phyloP scores from a whole-genome alignment of 306 rosid species.

The Herpetospermum pedunculosum region DNA sequence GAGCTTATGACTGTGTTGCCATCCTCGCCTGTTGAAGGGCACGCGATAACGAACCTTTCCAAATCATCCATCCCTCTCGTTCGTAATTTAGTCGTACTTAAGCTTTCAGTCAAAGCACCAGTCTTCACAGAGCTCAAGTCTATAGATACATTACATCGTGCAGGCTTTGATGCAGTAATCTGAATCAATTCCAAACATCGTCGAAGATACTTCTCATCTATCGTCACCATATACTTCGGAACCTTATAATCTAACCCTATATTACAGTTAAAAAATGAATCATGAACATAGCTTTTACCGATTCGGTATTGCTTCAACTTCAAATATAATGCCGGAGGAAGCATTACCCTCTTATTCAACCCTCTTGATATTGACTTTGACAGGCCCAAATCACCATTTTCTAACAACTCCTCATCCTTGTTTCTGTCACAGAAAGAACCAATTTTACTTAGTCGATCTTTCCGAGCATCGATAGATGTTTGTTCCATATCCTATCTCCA shows the following conservation, averaged over 20 bases:
- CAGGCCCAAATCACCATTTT: constrained; percentile 28
- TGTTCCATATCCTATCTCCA: constrained; percentile 48
- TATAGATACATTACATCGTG: constrained; percentile 32
- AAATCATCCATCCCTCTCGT: constrained; percentile 22
- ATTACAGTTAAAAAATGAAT: constrained; percentile 30
- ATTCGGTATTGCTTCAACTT: constrained; percentile 43
- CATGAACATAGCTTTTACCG: constrained; percentile 32
- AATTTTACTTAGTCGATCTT: constrained; percentile 23
- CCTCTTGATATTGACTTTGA: constrained; percentile 36
- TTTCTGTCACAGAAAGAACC: constrained; percentile 25
- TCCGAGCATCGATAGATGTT: constrained; percentile 24
- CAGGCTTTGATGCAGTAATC: constrained; percentile 44
- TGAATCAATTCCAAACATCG: constrained; percentile 69
- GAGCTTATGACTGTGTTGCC: constrained; percentile 27
- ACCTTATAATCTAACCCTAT: constrained; percentile 46
- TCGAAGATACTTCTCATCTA: constrained; percentile 72
- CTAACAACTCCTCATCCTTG: constrained; percentile 31
- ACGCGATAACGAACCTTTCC: constrained; percentile 22
- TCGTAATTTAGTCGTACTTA: constrained; percentile 19
- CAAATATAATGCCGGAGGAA: constrained; percentile 32
- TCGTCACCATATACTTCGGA: constrained; percentile 66
- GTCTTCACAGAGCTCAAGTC: constrained; percentile 32
- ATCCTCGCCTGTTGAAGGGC: constrained; percentile 19
- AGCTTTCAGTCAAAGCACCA: constrained; percentile 31
- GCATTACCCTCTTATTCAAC: constrained; percentile 41